Evolutionary conservation across 805 yeast genomes (phyloP).

Genomic region (Suhomyces kilbournensis): DNA sequence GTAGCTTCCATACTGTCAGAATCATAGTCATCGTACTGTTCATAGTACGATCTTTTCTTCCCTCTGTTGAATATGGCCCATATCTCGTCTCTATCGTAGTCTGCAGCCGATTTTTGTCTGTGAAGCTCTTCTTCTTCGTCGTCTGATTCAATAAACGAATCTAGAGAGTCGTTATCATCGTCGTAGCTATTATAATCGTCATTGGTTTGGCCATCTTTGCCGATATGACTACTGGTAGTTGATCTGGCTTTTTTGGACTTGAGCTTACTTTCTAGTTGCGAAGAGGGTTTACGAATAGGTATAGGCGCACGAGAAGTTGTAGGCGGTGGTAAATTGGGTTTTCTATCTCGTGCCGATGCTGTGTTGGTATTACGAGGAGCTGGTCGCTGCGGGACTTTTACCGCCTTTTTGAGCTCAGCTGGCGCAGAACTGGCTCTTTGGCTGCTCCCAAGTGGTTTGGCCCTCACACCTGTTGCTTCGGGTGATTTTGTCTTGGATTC

Average conservation of each 20-base stretch:
- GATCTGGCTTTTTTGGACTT: slow-evolving; percentile 28
- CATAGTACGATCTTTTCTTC: slow-evolving; percentile 45
- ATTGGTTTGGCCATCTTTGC: slow-evolving; percentile 1
- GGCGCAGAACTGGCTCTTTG: not conserved
- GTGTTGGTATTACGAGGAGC: not conserved
- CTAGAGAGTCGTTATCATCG: slow-evolving; percentile 39
- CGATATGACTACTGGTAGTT: not conserved
- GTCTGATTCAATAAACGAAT: slow-evolving; percentile 55
- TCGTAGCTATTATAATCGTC: slow-evolving; percentile 18
- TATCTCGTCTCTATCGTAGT: slow-evolving; percentile 80
- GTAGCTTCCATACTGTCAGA: slow-evolving; percentile 89
- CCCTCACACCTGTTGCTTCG: not conserved
- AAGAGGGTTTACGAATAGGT: slow-evolving; percentile 57
- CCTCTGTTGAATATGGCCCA: slow-evolving; percentile 83
- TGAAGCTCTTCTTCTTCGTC: slow-evolving; percentile 21
- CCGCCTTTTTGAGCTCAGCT: not conserved
- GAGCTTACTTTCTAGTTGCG: slow-evolving; percentile 45
- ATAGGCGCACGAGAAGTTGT: slow-evolving; percentile 24
- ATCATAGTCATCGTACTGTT: slow-evolving; percentile 47
- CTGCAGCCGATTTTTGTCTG: slow-evolving; percentile 28
- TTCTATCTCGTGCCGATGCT: not conserved
- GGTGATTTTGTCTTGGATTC: slow-evolving; percentile 38
- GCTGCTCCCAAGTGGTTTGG: not conserved
- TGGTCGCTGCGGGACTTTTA: not conserved
- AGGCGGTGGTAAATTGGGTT: not conserved